phyloP scores from a whole-genome alignment of 2,329 filamentous ascomycete genomes.

The Dothideomycetidae sp. region DNA sequence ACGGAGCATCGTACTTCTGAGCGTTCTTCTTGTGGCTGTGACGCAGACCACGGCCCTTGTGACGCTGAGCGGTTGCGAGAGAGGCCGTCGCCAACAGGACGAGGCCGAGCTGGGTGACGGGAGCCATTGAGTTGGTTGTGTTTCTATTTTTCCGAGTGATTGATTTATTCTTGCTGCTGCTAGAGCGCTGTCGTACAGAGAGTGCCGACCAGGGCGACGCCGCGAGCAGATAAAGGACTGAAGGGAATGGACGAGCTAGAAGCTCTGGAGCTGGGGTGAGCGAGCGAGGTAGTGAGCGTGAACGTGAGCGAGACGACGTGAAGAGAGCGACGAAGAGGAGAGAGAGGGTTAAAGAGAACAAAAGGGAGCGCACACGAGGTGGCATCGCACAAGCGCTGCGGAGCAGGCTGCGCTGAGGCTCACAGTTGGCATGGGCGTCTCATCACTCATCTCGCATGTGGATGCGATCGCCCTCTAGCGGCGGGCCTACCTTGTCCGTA shows the following conservation, averaged over 20 bases:
- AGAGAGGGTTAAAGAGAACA: slow-evolving; percentile 1
- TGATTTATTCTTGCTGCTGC: slow-evolving; percentile 6
- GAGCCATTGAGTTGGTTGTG: slow-evolving; percentile 3
- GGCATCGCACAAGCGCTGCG: neutral
- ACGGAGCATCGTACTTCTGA: slow-evolving; percentile 3
- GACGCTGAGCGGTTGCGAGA: slow-evolving; percentile 5
- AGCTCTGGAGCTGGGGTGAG: too few species aligned
- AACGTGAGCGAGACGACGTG: slow-evolving; percentile 3
- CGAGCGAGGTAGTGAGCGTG: too few species aligned
- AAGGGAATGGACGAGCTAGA: slow-evolving; percentile 8
- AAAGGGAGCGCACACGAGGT: neutral
- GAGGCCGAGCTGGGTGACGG: slow-evolving; percentile 7
- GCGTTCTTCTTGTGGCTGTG: slow-evolving; percentile 3
- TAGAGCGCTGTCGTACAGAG: slow-evolving; percentile 7
- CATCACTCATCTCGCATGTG: neutral
- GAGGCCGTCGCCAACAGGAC: slow-evolving; percentile 7
- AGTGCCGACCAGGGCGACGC: slow-evolving; percentile 6
- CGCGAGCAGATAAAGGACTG: slow-evolving; percentile 1
- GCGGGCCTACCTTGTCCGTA: neutral
- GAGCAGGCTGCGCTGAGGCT: too few species aligned
- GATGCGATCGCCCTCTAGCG: neutral
- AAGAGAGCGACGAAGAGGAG: slow-evolving; percentile 5
- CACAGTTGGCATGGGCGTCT: neutral
- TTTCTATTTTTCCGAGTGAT: neutral
- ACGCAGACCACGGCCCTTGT: slow-evolving; percentile 5